Evolutionary conservation across 2,329 filamentous ascomycete species (phyloP), one percentile per base, ranked within the genome.

Genomic region (Sclerotinia nivalis): DNA sequence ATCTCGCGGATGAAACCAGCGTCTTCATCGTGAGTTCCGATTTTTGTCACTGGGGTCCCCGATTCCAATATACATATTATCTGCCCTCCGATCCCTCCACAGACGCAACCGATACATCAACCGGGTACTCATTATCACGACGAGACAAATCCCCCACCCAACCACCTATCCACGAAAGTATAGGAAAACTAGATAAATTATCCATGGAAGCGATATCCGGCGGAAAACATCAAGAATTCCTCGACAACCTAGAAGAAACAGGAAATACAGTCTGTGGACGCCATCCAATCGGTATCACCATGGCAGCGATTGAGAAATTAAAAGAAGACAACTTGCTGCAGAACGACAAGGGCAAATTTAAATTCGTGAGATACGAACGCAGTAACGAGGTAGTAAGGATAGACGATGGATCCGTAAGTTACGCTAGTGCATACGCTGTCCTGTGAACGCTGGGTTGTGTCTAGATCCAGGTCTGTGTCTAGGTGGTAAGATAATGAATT

Each of bases 181-280:
- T 99, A 76, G 88, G 88, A 31, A 82, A 86, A 1, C 85, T 98
- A 22, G 96, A 99, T 77, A 86, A 91, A 71, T 84, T 90, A 47
- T 93, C 93, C 54, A 97, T 98, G 86, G 87, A 90, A 65, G 93
- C 93, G 0, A 92, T 98, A 54, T 89, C 94, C 78, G 89, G 88
- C 2, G 94, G 95, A 1, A 84, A 81, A 10, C 91, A 97, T 76
- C 82, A 86, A 31, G 82, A 80, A 0, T 98, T 97, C 79, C 83
- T 92, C 22, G 83, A 87, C 3, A 89, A 88, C 54, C 80, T 99
- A 28, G 81, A 84, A 66, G 81, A 87, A 49, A 98, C 95, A 0
- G 87, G 88, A 20, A 99, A 99, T 76, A 97, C 96, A 0, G 93
- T 99, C 0, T 99, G 96, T 77, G 96, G 96, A 4, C 85, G 95